Conservation (phyloP, 495 filamentous ascomycete species). For the Penicillium paxilli region DNA sequence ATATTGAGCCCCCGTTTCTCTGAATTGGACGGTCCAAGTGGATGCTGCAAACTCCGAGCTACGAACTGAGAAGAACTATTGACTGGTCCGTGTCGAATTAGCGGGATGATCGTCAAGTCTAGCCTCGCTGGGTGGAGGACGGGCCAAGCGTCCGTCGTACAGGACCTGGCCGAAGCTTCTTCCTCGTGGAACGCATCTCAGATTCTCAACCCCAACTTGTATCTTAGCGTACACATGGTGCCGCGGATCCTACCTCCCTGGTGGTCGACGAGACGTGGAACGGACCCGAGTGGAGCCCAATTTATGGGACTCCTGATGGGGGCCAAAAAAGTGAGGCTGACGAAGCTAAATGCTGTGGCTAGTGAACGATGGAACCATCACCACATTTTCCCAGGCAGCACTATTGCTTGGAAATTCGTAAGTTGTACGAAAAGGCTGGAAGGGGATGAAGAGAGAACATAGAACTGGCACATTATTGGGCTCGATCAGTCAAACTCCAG, state of each 20-base stretch:
- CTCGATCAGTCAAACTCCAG: not conserved
- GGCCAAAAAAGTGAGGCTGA: slow-evolving; percentile 11
- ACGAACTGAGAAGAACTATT: slow-evolving; percentile 13
- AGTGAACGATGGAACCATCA: slow-evolving; percentile 8
- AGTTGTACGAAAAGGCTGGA: not conserved
- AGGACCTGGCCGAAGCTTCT: slow-evolving; percentile 14
- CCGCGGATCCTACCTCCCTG: not conserved
- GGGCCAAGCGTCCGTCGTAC: slow-evolving; percentile 6
- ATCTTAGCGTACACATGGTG: slow-evolving; percentile 12
- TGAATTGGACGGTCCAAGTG: not conserved
- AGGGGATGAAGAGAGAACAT: not conserved
- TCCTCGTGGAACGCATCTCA: slow-evolving; percentile 12
- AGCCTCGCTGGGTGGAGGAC: slow-evolving; percentile 4
- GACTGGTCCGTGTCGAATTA: slow-evolving; percentile 22
- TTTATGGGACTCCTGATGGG: not conserved
- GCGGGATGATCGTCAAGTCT: slow-evolving; percentile 14
- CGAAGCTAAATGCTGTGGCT: slow-evolving; percentile 12
- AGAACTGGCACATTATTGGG: not conserved
- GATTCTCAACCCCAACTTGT: slow-evolving; percentile 1
- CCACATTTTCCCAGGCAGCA: slow-evolving; percentile 15
- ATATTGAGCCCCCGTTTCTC: not conserved
- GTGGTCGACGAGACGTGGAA: not conserved
- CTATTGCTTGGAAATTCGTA: slow-evolving; percentile 4
- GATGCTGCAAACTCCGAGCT: not conserved
- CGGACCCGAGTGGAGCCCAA: not conserved